Percentiles rank a stretch among this genome's conserved stretches.
phyloP scores from a whole-genome alignment of 192 early-diverging fungal species.

The Phycomyces blakesleeanus region DNA sequence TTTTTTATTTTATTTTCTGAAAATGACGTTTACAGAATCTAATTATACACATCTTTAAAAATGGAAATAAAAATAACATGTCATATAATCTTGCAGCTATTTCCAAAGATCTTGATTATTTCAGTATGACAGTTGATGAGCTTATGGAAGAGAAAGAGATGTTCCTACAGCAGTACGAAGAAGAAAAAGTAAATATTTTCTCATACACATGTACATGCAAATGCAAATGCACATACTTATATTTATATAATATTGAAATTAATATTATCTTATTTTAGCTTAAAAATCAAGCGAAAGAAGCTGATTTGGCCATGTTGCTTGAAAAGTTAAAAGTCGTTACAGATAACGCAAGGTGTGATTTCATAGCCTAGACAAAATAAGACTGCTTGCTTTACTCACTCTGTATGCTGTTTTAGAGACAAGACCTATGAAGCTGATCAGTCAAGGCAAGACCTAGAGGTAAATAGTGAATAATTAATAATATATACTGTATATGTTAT shows the following conservation, averaged over 20 bases:
- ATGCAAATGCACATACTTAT: too few relatives aligned
- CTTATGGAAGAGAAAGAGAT: constrained; percentile 19
- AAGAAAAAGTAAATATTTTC: constrained; percentile 30
- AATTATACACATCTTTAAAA: not conserved
- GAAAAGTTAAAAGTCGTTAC: constrained; percentile 27
- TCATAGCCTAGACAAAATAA: too few relatives aligned
- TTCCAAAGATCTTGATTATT: constrained; percentile 30
- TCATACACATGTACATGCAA: too few relatives aligned
- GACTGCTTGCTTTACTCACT: too few relatives aligned
- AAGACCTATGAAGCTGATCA: not conserved
- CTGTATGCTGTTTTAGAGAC: too few relatives aligned
- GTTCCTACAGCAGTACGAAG: constrained; percentile 19
- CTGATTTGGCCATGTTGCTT: constrained; percentile 29
- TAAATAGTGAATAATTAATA: too few relatives aligned
- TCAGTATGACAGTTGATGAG: constrained; percentile 33
- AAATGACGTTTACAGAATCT: too few relatives aligned
- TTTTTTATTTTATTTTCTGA: too few relatives aligned
- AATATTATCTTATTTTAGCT: not conserved
- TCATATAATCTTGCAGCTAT: constrained; percentile 18
- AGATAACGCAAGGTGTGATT: constrained; percentile 21
- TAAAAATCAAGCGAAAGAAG: constrained; percentile 18
- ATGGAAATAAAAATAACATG: not conserved
- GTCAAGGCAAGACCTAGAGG: not conserved
- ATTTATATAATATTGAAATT: too few relatives aligned
- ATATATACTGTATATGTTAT: too few relatives aligned